phyloP scores from a whole-genome alignment of 768 basidiomycete species.

The Lyophyllum atratum region DNA sequence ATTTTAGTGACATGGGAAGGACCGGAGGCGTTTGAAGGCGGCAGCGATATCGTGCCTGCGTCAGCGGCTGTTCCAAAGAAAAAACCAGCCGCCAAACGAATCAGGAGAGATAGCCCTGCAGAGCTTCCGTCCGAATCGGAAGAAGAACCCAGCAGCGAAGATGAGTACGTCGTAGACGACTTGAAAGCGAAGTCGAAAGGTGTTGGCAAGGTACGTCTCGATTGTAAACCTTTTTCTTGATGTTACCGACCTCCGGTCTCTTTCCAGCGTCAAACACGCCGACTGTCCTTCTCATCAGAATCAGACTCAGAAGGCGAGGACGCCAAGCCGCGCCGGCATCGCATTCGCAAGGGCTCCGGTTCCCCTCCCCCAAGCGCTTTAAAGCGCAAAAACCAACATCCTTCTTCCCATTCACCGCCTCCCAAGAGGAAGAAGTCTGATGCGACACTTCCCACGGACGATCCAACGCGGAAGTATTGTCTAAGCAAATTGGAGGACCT shows the following conservation, averaged over 20 bases:
- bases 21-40: conserved; percentile 55
- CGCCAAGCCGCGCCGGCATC: conserved; percentile 27
- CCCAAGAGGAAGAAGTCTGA: conserved; percentile 51
- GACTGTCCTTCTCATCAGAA: conserved; percentile 40
- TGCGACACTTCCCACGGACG: conserved; percentile 48
- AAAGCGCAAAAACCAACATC: conserved; percentile 58
- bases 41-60: conserved; percentile 26
- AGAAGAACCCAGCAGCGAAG: conserved; percentile 57
- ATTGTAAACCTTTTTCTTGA: conserved; percentile 15
- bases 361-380: conserved; percentile 35
- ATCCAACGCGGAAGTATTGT: conserved; percentile 80
- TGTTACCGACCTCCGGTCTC: conserved; percentile 10
- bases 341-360: conserved; percentile 27
- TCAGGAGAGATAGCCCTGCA: conserved; percentile 20
- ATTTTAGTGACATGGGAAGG: conserved; percentile 75
- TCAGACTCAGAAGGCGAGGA: conserved; percentile 42
- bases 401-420: conserved; percentile 37
- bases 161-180: conserved; percentile 67
- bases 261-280: conserved; percentile 45
- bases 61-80: conserved; percentile 32
- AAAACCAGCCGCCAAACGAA: conserved; percentile 25
- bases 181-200: conserved; percentile 33
- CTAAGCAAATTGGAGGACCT: conserved; percentile 73
- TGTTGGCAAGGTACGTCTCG: conserved; percentile 44
- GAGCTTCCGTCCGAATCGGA: conserved; percentile 46